phyloP scores from a whole-genome alignment of 805 yeast genomes.

The Candida maesae region DNA sequence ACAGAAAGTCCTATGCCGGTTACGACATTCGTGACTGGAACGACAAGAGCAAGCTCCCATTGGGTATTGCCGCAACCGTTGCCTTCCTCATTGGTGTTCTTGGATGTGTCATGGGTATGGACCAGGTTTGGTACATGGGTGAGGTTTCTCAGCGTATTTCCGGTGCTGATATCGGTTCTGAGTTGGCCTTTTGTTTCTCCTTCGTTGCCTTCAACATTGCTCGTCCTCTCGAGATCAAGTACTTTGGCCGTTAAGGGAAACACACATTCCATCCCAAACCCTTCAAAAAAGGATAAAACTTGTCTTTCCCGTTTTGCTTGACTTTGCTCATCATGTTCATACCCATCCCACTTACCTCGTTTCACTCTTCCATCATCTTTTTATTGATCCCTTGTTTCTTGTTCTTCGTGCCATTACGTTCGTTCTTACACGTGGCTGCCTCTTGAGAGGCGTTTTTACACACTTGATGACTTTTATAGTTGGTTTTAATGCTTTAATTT shows the following conservation, averaged over 20 bases:
- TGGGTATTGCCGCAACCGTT: conserved; percentile 72
- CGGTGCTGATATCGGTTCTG: conserved; percentile 90
- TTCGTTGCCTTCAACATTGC: conserved; percentile 55
- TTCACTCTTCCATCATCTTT: too few relatives aligned
- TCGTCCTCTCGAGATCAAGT: conserved; percentile 69
- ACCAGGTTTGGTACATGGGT: conserved; percentile 81
- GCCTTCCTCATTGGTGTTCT: conserved; percentile 82
- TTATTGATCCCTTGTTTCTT: too few relatives aligned
- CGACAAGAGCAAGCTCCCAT: conserved; percentile 56
- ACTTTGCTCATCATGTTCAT: too few relatives aligned
- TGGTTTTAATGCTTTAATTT: not conserved
- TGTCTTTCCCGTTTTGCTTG: not conserved
- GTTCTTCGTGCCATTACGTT: not conserved
- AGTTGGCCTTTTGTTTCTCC: conserved; percentile 66
- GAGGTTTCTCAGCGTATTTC: conserved; percentile 62
- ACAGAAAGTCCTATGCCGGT: conserved; percentile 50
- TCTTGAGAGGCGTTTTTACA: not conserved
- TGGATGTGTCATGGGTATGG: conserved; percentile 86
- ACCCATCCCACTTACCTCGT: too few relatives aligned
- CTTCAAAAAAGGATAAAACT: not conserved
- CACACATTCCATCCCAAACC: not conserved
- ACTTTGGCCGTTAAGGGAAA: conserved; percentile 41
- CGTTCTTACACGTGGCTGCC: conserved; percentile 1
- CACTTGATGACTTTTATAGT: too few relatives aligned
- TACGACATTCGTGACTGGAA: conserved; percentile 64